Conservation (phyloP, 2,329 filamentous ascomycete species). For the Microdochium nivale region DNA sequence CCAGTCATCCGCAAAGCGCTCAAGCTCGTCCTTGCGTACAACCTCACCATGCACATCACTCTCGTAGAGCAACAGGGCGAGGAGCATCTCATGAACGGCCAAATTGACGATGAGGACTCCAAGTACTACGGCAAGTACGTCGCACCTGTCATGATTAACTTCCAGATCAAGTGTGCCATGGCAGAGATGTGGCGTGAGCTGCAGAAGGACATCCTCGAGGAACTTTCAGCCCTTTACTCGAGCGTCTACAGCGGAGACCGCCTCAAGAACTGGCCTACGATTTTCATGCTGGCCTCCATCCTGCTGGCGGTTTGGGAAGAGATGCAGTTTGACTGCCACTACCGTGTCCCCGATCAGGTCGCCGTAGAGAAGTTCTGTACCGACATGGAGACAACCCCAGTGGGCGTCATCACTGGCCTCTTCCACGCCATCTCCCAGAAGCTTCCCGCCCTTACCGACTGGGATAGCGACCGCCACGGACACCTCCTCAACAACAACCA, state of each 20-base stretch:
- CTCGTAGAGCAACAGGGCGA: conserved; percentile 85
- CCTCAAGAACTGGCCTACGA: conserved; percentile 97
- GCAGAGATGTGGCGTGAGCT: conserved; percentile 98
- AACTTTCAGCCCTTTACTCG: conserved; percentile 88
- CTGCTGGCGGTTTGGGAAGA: conserved; percentile 94
- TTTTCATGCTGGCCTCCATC: conserved; percentile 94
- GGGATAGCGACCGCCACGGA: conserved; percentile 87
- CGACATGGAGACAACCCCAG: conserved; percentile 93
- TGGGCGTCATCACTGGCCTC: conserved; percentile 90
- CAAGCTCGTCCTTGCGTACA: conserved; percentile 92
- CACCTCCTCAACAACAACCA: conserved; percentile 84
- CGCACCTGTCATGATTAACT: conserved; percentile 98
- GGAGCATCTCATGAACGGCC: conserved; percentile 68
- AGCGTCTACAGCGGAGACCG: conserved; percentile 96
- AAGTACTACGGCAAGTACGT: conserved; percentile 86
- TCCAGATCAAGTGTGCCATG: conserved; percentile 96
- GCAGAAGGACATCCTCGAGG: conserved; percentile 91
- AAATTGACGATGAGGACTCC: conserved; percentile 78
- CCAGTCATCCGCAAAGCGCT: conserved; percentile 90
- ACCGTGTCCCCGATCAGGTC: conserved; percentile 75
- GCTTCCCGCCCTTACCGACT: conserved; percentile 83
- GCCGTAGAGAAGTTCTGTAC: conserved; percentile 90
- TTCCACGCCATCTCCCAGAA: conserved; percentile 99
- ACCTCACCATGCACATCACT: conserved; percentile 88
- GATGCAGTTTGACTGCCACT: conserved; percentile 98